Conservation (phyloP, 176 grass and related monocot species). For the Triticum dicoccoides region DNA sequence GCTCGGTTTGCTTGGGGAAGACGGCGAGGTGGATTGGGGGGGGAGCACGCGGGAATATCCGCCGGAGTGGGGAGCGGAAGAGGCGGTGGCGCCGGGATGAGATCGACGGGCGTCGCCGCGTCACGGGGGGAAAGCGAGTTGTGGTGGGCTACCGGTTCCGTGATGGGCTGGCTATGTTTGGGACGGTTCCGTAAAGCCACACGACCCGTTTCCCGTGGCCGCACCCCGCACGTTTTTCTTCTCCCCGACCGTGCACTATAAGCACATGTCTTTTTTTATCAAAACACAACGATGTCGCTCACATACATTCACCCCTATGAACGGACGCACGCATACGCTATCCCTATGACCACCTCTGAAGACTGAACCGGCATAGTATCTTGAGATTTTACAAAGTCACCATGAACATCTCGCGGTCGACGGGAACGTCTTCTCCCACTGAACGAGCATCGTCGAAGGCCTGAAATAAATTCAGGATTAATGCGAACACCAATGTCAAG, state of each 20-base stretch:
- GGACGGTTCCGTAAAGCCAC: neutral
- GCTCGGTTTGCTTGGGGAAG: slow-evolving; percentile 33
- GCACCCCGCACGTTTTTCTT: slow-evolving; percentile 15
- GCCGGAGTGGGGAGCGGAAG: slow-evolving; percentile 21
- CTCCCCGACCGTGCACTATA: neutral
- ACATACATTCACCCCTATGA: no score
- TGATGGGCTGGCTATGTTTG: slow-evolving; percentile 22
- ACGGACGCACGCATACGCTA: no score
- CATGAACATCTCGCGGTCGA: no score
- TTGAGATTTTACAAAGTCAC: no score
- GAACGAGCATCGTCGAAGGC: no score
- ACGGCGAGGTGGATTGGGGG: slow-evolving; percentile 21
- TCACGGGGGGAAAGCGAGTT: neutral
- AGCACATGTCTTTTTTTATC: neutral
- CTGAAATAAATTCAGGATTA: no score
- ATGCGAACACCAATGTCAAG: no score
- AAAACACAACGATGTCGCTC: no score
- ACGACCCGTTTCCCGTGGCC: neutral
- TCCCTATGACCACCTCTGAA: no score
- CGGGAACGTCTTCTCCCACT: no score
- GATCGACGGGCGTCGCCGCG: neutral
- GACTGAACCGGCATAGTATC: no score
- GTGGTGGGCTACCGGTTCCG: slow-evolving; percentile 4
- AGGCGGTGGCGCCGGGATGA: neutral
- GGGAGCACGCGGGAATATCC: slow-evolving; percentile 34